A percentile compares a stretch with the other conserved stretches of the same genome.
These are phyloP conservation scores for Plenodomus lindquistii DNA, from an alignment of 2,329 filamentous ascomycete species.

Conservation along the genomic window DNA sequence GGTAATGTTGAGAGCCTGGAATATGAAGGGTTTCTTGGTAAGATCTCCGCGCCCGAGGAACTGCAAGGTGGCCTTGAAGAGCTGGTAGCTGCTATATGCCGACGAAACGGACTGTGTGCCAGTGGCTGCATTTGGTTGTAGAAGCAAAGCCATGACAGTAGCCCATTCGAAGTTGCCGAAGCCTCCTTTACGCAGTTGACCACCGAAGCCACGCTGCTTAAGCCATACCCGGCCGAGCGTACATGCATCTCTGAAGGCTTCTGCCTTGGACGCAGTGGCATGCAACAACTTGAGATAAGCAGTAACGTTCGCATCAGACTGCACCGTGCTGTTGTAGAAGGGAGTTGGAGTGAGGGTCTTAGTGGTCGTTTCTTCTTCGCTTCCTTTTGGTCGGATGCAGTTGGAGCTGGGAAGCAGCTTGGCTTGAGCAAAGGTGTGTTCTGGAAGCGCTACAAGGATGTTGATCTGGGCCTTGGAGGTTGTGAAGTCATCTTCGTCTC, in stretches of 20 bases:
- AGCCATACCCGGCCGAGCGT: conserved; percentile 88
- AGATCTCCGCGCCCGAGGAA: conserved; percentile 78
- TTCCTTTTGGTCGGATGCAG: conserved; percentile 64
- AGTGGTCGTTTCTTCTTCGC: conserved; percentile 48
- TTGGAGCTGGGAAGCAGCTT: conserved; percentile 74
- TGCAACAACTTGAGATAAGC: conserved; percentile 77
- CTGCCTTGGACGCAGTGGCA: conserved; percentile 68
- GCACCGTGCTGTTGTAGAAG: conserved; percentile 86
- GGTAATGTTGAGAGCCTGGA: conserved; percentile 47
- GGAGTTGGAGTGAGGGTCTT: conserved; percentile 61
- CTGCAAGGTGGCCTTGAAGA: conserved; percentile 94
- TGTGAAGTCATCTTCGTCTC: conserved; percentile 43
- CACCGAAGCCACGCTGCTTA: conserved; percentile 78
- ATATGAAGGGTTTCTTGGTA: conserved; percentile 64
- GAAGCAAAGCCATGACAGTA: conserved; percentile 74
- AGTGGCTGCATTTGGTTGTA: conserved; percentile 75
- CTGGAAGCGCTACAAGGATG: conserved; percentile 74
- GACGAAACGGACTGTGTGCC: conserved; percentile 73
- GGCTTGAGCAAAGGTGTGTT: conserved; percentile 68
- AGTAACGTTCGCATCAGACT: conserved; percentile 74
- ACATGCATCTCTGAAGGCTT: conserved; percentile 80
- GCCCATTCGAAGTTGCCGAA: conserved; percentile 96
- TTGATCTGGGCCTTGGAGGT: conserved; percentile 58
- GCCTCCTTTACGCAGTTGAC: conserved; percentile 72
- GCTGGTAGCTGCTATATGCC: conserved; percentile 85